These are phyloP conservation scores for Clavulina sp. DNA, from an alignment of 768 basidiomycete genomes.

Conservation along the genomic window DNA sequence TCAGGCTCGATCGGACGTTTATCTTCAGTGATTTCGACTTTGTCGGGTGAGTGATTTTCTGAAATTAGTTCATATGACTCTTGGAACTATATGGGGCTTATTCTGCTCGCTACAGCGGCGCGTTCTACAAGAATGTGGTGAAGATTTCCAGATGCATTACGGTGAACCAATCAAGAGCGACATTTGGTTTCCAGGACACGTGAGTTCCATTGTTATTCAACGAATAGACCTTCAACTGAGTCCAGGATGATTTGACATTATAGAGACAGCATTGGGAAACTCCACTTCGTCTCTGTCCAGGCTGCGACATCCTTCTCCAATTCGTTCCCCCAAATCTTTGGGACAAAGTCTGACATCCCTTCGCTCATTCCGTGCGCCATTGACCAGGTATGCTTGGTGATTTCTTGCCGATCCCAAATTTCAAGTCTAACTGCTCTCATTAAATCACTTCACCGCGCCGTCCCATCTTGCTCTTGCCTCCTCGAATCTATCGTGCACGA, in stretches of 20 bases:
- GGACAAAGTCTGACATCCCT: constrained; percentile 61
- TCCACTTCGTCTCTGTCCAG: constrained; percentile 91
- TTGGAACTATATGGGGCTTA: not conserved
- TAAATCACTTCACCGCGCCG: not conserved
- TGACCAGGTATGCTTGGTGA: constrained; percentile 41
- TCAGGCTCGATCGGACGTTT: constrained; percentile 82
- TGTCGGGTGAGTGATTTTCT: constrained; percentile 39
- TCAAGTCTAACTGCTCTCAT: not conserved
- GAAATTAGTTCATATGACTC: not conserved
- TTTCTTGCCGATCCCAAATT: constrained; percentile 11
- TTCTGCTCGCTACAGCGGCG: constrained; percentile 31
- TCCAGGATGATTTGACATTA: not conserved
- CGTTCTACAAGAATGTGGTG: constrained; percentile 88
- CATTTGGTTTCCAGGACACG: constrained; percentile 96
- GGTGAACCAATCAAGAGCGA: constrained; percentile 81
- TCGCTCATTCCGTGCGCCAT: constrained; percentile 96
- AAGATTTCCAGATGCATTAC: constrained; percentile 87
- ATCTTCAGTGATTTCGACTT: constrained; percentile 89
- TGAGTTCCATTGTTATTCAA: constrained; percentile 33
- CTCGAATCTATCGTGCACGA: not conserved
- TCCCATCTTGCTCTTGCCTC: no score
- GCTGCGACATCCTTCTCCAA: constrained; percentile 94
- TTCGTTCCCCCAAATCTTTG: constrained; percentile 97
- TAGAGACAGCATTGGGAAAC: constrained; percentile 96
- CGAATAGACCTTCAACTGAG: not conserved